Evolutionary conservation across 2,329 filamentous ascomycete species (phyloP), one percentile per base, ranked within the genome.

Genomic region (Tolypocladium guangdongense): DNA sequence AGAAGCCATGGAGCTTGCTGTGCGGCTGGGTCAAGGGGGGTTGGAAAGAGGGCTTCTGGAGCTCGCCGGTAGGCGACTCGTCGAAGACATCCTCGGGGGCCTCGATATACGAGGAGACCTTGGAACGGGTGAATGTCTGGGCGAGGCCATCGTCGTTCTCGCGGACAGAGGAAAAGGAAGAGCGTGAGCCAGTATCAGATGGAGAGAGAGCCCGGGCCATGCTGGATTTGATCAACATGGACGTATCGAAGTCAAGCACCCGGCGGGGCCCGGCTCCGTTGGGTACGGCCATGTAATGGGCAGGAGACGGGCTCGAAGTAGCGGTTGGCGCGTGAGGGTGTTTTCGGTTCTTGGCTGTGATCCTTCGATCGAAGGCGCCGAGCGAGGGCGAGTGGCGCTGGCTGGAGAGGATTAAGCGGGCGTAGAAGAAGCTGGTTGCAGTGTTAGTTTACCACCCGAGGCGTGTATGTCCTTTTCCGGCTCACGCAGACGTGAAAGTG

Each of bases 51-150:
- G 74, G 68, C 59, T 69, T 67, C 55, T 72, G 63, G 61, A 74
- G 68, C 62, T 74, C 71, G 64, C 58, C 56, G 59, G 66, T 63
- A n/a, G 72, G 67, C 52, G 74, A 73, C 58, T 76, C 72, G 60
- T 74, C 72, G 60, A 82, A 79, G 62, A 76, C 72, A 53, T 77
- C 74, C 60, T 82, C 78, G 59, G 73, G 67, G 32, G 66, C 65
- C 54, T 70, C 67, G 47, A 72, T 72, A 62, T 82, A 83, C 53
- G 78, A 81, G 37, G 82, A 84, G 56, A 83, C 69, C 66, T 83
- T 84, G 63, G 79, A 78, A 52, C 76, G 76, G 50, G 81, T 84
- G 58, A 86, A 86, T 53, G 78, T 79, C 70, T 86, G 82, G 53
- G 78, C 76, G 33, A 83, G 68, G 56, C 78, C 76, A 59, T 75